These are phyloP conservation scores for Buxus sempervirens DNA, from an alignment of 164 flowering plant genomes.

Conservation along the genomic window DNA sequence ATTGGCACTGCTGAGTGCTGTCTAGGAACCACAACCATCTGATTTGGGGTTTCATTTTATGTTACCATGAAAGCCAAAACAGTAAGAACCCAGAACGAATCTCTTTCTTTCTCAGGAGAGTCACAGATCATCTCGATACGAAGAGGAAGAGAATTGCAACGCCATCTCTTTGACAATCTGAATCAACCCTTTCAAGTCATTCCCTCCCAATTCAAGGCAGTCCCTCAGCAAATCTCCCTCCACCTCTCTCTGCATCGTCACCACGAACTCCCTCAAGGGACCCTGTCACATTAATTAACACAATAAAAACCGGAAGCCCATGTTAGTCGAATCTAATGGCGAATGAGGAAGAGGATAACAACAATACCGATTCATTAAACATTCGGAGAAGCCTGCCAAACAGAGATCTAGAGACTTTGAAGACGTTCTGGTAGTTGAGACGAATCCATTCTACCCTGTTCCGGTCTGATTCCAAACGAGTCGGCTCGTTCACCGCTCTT, in stretches of 20 bases:
- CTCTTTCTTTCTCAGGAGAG: background rate
- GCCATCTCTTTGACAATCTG: slow-evolving; percentile 44
- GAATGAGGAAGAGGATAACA: background rate
- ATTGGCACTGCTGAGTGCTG: no score
- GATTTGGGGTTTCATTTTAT: no score
- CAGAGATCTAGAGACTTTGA: slow-evolving; percentile 36
- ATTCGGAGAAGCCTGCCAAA: slow-evolving; percentile 32
- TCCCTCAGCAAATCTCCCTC: slow-evolving; percentile 53
- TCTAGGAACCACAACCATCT: no score
- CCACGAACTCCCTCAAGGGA: slow-evolving; percentile 48
- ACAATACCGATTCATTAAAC: slow-evolving; percentile 43
- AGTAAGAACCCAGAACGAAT: background rate
- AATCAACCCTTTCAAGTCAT: slow-evolving; percentile 52
- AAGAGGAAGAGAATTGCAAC: slow-evolving; percentile 21
- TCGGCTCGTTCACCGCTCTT: slow-evolving; percentile 36
- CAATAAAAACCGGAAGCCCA: background rate
- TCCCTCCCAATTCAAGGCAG: slow-evolving; percentile 56
- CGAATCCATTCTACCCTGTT: slow-evolving; percentile 45
- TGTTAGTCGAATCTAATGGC: background rate
- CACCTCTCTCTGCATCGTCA: slow-evolving; percentile 47
- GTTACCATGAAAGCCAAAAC: no score
- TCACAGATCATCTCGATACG: slow-evolving; percentile 7
- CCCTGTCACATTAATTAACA: slow-evolving; percentile 33
- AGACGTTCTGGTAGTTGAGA: slow-evolving; percentile 35
- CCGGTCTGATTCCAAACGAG: slow-evolving; percentile 35